A percentile compares a stretch with the other conserved stretches of the same genome.
phyloP scores from a whole-genome alignment of 495 filamentous ascomycete species.

The Trichoderma gamsii region DNA sequence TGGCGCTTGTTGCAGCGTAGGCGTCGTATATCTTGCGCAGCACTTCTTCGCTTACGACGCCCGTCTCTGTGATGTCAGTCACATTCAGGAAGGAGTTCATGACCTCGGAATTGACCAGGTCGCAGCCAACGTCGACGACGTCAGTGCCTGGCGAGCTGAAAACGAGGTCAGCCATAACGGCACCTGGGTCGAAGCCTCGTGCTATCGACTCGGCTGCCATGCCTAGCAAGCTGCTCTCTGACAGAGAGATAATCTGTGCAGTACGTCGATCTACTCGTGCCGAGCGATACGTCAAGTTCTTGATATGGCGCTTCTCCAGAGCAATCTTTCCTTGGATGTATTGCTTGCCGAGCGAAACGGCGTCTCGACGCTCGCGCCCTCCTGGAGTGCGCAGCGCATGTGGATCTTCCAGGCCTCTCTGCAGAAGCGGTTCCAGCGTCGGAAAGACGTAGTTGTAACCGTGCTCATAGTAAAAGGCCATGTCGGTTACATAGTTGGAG shows the following conservation, averaged over 20 bases:
- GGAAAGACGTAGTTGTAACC: constrained; percentile 30
- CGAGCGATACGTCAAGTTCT: constrained; percentile 20
- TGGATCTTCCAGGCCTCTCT: constrained; percentile 19
- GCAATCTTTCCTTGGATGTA: constrained; percentile 27
- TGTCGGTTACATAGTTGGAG: constrained; percentile 29
- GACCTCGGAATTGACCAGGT: constrained; percentile 30
- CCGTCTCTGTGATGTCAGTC: constrained; percentile 28
- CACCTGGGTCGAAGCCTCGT: constrained; percentile 27
- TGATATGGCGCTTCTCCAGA: constrained; percentile 19
- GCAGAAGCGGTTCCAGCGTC: constrained; percentile 23
- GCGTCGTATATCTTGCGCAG: constrained; percentile 30
- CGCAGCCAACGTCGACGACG: constrained; percentile 31
- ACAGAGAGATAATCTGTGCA: constrained; percentile 25
- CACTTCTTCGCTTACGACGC: constrained; percentile 27
- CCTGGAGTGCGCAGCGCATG: constrained; percentile 22
- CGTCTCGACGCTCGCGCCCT: constrained; percentile 24
- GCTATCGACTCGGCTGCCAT: constrained; percentile 29
- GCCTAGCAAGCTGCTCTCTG: constrained; percentile 29
- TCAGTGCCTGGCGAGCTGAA: constrained; percentile 30
- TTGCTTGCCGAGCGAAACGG: constrained; percentile 22
- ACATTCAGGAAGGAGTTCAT: constrained; percentile 31
- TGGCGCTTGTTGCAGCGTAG: constrained; percentile 23
- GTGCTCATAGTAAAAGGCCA: constrained; percentile 32
- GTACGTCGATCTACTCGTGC: constrained; percentile 20
- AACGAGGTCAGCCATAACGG: constrained; percentile 26